A percentile compares a stretch with the other conserved stretches of the same genome.
phyloP scores from a whole-genome alignment of 805 yeast species.

The Saturnispora zaruensis region DNA sequence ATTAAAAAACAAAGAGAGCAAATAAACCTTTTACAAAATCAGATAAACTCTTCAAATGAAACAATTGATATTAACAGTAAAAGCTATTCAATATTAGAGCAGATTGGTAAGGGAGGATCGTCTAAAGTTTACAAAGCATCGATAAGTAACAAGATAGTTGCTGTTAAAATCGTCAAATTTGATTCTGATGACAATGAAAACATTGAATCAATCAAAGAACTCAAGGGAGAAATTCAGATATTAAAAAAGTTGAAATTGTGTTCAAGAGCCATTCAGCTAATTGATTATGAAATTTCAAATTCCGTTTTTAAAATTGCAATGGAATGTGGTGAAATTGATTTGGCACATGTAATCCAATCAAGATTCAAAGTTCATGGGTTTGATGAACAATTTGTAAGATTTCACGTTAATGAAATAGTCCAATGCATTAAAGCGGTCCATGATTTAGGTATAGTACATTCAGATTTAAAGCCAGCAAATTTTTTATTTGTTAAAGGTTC shows the following conservation, averaged over 20 bases:
- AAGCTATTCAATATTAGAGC: constrained; percentile 64
- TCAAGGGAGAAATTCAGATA: constrained; percentile 84
- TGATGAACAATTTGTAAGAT: constrained; percentile 73
- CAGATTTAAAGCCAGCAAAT: constrained; percentile 50
- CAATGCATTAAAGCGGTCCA: constrained; percentile 87
- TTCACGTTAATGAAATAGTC: constrained; percentile 67
- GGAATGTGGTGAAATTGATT: constrained; percentile 93
- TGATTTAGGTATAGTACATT: constrained; percentile 62
- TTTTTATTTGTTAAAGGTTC: constrained; percentile 76
- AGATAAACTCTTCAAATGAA: constrained; percentile 7
- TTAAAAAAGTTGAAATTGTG: constrained; percentile 49
- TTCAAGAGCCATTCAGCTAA: constrained; percentile 67
- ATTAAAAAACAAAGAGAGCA: neutral
- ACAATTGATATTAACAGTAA: constrained; percentile 42
- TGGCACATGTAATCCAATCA: constrained; percentile 68
- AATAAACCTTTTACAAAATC: neutral
- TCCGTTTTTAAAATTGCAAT: constrained; percentile 65
- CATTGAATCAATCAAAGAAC: constrained; percentile 60
- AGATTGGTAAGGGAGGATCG: constrained; percentile 86
- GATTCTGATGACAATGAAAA: constrained; percentile 40
- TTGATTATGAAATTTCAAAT: constrained; percentile 63
- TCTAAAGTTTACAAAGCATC: constrained; percentile 70
- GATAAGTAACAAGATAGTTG: constrained; percentile 40
- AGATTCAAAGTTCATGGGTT: constrained; percentile 37
- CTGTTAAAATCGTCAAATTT: constrained; percentile 72